Evolutionary conservation across 768 basidiomycete genomes (phyloP), one percentile per base, ranked within the genome.

Genomic region (Goffeauzyma gilvescens): DNA sequence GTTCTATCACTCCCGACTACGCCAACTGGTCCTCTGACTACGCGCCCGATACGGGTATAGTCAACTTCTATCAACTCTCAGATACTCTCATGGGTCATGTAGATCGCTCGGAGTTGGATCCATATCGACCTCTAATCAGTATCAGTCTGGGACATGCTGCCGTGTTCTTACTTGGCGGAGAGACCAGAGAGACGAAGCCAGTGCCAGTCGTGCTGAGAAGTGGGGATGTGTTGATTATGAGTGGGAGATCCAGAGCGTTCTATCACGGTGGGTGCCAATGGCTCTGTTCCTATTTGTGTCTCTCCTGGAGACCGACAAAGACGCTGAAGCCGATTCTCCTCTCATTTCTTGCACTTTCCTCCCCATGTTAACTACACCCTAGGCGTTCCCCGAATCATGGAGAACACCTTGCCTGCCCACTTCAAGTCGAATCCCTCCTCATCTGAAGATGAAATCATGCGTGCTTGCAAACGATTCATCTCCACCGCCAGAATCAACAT

Each of bases 51-150:
- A 89, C 87, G 9, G 90, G 89, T 6, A 93, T 96, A 39, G 79
- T 93, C 41, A 96, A 96, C 58, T 93, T 87, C 57, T 95, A 93
- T 58, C 82, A 87, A 61, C 72, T 71, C 33, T 80, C 77, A 63
- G 87, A 96, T 50, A 83, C 86, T 0, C 73, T 98, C 15, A 95
- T 95, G 80, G 90, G 75, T 0, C 90, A 98, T 60, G 84, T 93
- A n/a, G 90, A 98, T 62, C 80, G 83, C 15, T 86, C 89, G 17
- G 90, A 98, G 58, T 71, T 90, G 7, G 90, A 87, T 53, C 76
- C 84, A 2, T 83, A 83, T 4, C 78, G 84, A 0, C 90, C 90
- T 0, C 71, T 98, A 0, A 83, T 95, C 5, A 93, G 86, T 0
- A 76, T 98, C 38, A 90, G 87, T 2, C 72, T 96, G 6, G 93